Conservation (phyloP, 805 yeast species). For the Kluyveromyces lactis region DNA sequence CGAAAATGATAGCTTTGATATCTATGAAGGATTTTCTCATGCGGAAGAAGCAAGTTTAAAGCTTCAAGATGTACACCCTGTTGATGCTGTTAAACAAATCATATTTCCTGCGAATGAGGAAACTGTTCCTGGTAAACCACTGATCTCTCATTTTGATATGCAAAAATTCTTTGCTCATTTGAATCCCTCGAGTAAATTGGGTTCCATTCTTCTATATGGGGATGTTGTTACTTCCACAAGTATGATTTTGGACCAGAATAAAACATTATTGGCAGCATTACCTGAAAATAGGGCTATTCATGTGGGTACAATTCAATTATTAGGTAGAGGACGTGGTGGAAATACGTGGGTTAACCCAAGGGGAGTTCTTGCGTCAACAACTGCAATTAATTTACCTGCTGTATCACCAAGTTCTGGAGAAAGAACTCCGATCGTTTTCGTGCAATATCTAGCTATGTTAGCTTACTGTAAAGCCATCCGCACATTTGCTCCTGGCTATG, state of each 20-base stretch:
- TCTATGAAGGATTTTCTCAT: constrained; percentile 16
- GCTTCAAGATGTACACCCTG: constrained; percentile 40
- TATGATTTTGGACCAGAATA: constrained; percentile 67
- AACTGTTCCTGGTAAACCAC: constrained; percentile 38
- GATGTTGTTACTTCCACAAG: constrained; percentile 89
- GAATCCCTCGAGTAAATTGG: constrained; percentile 37
- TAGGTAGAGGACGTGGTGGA: constrained; percentile 93
- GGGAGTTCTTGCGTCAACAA: constrained; percentile 82
- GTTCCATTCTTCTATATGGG: constrained; percentile 62
- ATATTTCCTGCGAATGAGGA: constrained; percentile 33
- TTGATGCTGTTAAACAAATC: constrained; percentile 48
- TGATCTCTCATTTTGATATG: constrained; percentile 71
- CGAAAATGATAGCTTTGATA: constrained; percentile 18
- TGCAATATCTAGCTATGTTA: constrained; percentile 77
- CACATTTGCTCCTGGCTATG: constrained; percentile 53
- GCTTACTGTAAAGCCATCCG: constrained; percentile 76
- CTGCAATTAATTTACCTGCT: constrained; percentile 46
- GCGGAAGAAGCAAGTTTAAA: constrained; percentile 10
- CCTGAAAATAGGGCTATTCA: constrained; percentile 24
- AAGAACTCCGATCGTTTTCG: constrained; percentile 61
- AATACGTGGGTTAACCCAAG: constrained; percentile 92
- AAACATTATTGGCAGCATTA: constrained; percentile 44
- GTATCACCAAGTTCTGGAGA: constrained; percentile 36
- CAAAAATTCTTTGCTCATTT: constrained; percentile 38
- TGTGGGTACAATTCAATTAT: constrained; percentile 74